Conservation (phyloP, 495 filamentous ascomycete genomes). For the Staphylotrichum tortipilum region DNA sequence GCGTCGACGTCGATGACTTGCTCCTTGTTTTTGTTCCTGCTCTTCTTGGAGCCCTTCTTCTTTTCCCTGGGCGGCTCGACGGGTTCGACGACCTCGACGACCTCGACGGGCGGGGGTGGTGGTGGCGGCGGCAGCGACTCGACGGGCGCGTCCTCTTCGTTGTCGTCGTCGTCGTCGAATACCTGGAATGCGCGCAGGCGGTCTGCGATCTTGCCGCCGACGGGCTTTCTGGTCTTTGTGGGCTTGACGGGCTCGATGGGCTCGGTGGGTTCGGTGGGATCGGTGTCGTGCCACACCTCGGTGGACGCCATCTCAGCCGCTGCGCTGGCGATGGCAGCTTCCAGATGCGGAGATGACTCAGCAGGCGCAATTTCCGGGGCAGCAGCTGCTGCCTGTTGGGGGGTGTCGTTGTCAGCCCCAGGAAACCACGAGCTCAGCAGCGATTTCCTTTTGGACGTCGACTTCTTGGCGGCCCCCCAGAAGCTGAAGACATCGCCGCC, state of each 20-base stretch:
- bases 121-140: slow-evolving; percentile 13
- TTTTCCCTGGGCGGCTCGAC: slow-evolving; percentile 13
- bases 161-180: slow-evolving; percentile 32
- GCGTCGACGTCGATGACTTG: slow-evolving; percentile 12
- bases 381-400: slow-evolving; percentile 10
- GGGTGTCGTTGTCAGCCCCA: slow-evolving; percentile 4
- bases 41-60: slow-evolving; percentile 21
- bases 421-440: slow-evolving; percentile 10
- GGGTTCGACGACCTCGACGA: slow-evolving; percentile 1
- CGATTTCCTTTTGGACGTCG: slow-evolving; percentile 22
- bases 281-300: slow-evolving; percentile 28
- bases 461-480: slow-evolving; percentile 38
- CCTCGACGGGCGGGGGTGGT: slow-evolving; percentile 7
- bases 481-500: slow-evolving; percentile 35
- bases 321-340: slow-evolving; percentile 23
- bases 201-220: slow-evolving; percentile 43
- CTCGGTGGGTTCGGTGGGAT: slow-evolving; percentile 30
- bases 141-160: slow-evolving; percentile 1
- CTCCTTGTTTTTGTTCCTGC: slow-evolving; percentile 10
- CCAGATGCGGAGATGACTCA: slow-evolving; percentile 35
- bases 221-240: slow-evolving; percentile 35
- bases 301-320: slow-evolving; percentile 15
- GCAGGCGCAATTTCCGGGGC: slow-evolving; percentile 28
- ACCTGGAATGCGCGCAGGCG: slow-evolving; percentile 46
- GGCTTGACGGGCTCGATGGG: slow-evolving; percentile 28